phyloP scores from a whole-genome alignment of 2,329 filamentous ascomycete species.

The Colletotrichum musicola region DNA sequence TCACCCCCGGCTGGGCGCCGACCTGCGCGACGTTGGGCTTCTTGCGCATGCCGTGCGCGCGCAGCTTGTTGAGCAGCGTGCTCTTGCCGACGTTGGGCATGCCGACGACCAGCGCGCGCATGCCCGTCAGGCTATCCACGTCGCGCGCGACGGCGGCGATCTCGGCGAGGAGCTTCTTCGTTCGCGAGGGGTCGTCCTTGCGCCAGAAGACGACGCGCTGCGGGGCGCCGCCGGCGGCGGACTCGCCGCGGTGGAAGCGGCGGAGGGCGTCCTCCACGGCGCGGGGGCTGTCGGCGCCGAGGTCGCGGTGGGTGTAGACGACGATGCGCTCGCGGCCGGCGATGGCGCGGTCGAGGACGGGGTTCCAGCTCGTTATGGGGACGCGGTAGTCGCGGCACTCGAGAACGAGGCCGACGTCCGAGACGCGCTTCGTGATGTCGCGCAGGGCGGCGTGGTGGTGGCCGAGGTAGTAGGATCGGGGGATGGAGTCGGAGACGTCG shows the following conservation, averaged over 20 bases:
- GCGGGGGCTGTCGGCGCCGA: conserved; percentile 62
- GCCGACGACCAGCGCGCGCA: conserved; percentile 88
- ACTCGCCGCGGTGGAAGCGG: conserved; percentile 47
- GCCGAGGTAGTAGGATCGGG: conserved; percentile 92
- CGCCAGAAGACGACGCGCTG: conserved; percentile 59
- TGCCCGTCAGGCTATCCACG: conserved; percentile 77
- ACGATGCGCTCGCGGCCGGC: conserved; percentile 80
- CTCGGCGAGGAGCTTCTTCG: conserved; percentile 54
- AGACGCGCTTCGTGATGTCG: conserved; percentile 85
- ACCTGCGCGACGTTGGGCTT: conserved; percentile 79
- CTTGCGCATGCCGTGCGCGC: conserved; percentile 72
- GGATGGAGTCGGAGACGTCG: conserved; percentile 78
- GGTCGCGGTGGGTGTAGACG: conserved; percentile 91
- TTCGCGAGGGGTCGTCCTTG: conserved; percentile 49
- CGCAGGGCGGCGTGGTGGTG: conserved; percentile 87
- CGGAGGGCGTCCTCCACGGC: conserved; percentile 44
- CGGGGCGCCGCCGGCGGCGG: conserved; percentile 19
- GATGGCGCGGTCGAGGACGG: conserved; percentile 84
- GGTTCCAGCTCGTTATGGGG: conserved; percentile 90
- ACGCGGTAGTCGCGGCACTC: conserved; percentile 96
- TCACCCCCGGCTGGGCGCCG: conserved; percentile 89
- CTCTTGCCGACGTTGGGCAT: conserved; percentile 99
- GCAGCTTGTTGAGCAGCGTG: conserved; percentile 89
- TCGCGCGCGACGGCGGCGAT: conserved; percentile 49
- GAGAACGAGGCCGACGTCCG: conserved; percentile 86